Evolutionary conservation across 495 filamentous ascomycete species (phyloP), one percentile per base, ranked within the genome.

Genomic region (Aspergillus panamensis): DNA sequence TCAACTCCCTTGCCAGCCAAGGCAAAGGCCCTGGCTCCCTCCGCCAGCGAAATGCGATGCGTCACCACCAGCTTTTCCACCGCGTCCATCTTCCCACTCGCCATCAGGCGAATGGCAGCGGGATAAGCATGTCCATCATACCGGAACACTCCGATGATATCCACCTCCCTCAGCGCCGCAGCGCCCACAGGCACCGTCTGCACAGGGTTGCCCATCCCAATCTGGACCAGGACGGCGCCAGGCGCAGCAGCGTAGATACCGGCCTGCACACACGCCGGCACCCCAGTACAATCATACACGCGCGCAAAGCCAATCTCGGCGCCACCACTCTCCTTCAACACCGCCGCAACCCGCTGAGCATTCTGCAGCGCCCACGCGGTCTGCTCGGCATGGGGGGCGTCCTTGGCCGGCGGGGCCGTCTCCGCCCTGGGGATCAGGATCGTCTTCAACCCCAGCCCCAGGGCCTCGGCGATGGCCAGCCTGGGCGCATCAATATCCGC

Each of bases 131-230:
- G 53, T 50, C 92, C 90, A 48, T 89, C 88, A 63, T 97, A 97
- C 37, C 92, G 80, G 68, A 97, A 97, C 30, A 93, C 87, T n/a
- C 92, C 92, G 2, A 94, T 77, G 33, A 97, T 86, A 72, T 97
- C 92, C 3, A 97, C 87, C 74, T 97, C 92, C 4, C 90, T 82
- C 51, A 95, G 73, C 37, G 92, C 90, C 13, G 92, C 92, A 0
- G 89, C 88, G 1, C 87, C 90, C 53, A 96, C 80, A 4, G 91
- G 91, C 6, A 96, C 76, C 0, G 89, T 95, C 75, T 94, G 89
- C 42, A 95, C 82, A 0, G 92, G 92, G 5, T 85, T 90, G n/a
- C 92, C 92, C 91, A 96, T 96, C 4, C 92, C 92, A 19, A 97
- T 87, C 73, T 96, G 86, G 62, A 96, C 84, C 37, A 96, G 78